Evolutionary conservation across 2,329 filamentous ascomycete species (phyloP).

Genomic region (Sporothrix brunneoviolacea): DNA sequence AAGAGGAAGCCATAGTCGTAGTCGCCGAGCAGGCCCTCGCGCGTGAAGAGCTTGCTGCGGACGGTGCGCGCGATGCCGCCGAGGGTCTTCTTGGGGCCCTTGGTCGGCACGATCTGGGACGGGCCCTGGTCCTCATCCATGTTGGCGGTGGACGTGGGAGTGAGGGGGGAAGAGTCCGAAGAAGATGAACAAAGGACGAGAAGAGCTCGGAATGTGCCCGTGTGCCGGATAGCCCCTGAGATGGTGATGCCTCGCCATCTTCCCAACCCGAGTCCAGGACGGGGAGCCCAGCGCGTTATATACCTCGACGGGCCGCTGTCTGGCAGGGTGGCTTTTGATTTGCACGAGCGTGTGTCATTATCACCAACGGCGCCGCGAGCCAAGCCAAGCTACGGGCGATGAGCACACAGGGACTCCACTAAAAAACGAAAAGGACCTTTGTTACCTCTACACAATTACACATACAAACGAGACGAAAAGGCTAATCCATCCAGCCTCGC

Average conservation of each 20-base stretch:
- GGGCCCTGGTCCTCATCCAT: conserved; percentile 55
- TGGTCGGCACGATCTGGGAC: conserved; percentile 40
- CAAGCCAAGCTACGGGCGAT: too few species aligned
- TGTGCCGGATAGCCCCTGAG: too few species aligned
- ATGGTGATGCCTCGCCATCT: too few species aligned
- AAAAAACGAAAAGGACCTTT: too few species aligned
- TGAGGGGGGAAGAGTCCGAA: neutral
- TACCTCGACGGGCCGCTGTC: neutral
- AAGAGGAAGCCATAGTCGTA: conserved; percentile 93
- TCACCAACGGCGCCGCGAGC: too few species aligned
- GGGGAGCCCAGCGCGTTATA: conserved; percentile 1
- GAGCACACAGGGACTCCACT: too few species aligned
- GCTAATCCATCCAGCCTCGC: conserved; percentile 4
- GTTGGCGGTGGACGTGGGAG: neutral
- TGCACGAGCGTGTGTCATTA: conserved; percentile 8
- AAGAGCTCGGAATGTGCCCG: too few species aligned
- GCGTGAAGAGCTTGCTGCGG: conserved; percentile 45
- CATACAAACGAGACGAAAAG: conserved; percentile 1
- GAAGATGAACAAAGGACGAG: neutral
- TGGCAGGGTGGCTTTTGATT: conserved; percentile 1
- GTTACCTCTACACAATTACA: conserved; percentile 6
- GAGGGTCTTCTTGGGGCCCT: conserved; percentile 21
- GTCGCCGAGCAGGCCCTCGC: conserved; percentile 69
- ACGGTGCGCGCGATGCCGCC: conserved; percentile 25
- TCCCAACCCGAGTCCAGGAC: neutral